Evolutionary conservation across 306 rosid species (phyloP), one percentile per base, ranked within the genome.

Genomic region (Carpinus viminea): DNA sequence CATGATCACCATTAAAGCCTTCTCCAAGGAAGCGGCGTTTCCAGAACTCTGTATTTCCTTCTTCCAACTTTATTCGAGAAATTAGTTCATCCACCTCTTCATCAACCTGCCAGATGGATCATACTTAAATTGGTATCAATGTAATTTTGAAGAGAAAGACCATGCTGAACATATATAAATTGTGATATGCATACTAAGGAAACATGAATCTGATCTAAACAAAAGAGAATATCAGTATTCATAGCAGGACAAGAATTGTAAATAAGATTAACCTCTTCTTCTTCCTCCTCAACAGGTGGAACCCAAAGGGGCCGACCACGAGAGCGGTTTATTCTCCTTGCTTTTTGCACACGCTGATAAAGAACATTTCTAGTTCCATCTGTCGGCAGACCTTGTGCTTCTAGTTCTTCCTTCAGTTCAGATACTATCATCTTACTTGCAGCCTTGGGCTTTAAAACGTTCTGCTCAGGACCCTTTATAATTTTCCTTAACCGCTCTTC

Each of bases 281-380:
- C 98, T 78, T 91, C 98, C 85, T 88, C 96, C 83, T 92, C 98
- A 24, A 95, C 77, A 6, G 97, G 94, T 74, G 98, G 98, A 87
- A 95, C 95, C 98, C 98, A 95, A 74, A 95, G 97, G 72, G 98
- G 98, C 70, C 98, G 91, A 80, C 98, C 98, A 56, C 98, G 98
- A 78, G 98, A 95, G 73, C 92, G 91, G 74, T 95, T 95, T 85
- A 95, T 95, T 87, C 98, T 91, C 83, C 98, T 89, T 85, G 98
- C 98, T 82, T 95, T 95, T 82, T 95, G 98, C 79, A 95, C 98
- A 45, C 98, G 98, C 86, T 95, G 98, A 86, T 93, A 95, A 81
- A 95, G 98, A 82, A 95, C 90, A 88, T 93, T 95, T 89, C 98
- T 90, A 75, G 93, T 92, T 85, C 98, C 98, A 81, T 95, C 98